These are phyloP conservation scores for Fusarium sublunatum DNA, from an alignment of 2,329 filamentous ascomycete genomes.

Conservation along the genomic window DNA sequence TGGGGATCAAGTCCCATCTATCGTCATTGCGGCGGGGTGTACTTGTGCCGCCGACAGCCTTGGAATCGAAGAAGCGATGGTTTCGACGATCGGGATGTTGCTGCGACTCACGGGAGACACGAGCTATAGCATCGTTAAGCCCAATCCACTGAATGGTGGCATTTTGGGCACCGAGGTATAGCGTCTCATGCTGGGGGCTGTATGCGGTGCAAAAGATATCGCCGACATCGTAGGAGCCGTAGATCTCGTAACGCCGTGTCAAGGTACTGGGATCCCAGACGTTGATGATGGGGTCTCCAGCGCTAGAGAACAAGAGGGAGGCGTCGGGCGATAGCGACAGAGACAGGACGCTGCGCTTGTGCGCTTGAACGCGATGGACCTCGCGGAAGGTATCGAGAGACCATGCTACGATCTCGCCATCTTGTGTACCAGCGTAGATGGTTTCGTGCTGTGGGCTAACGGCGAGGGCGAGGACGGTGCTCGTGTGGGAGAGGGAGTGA, in stretches of 20 bases:
- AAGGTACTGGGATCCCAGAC: constrained; percentile 88
- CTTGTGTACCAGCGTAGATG: constrained; percentile 92
- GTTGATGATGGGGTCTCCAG: constrained; percentile 92
- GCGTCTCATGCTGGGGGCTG: constrained; percentile 79
- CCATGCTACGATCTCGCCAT: constrained; percentile 93
- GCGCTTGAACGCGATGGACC: constrained; percentile 82
- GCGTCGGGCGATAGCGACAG: constrained; percentile 82
- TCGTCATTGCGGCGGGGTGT: constrained; percentile 78
- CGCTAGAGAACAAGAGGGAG: constrained; percentile 86
- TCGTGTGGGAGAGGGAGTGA: constrained; percentile 80
- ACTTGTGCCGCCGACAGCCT: constrained; percentile 82
- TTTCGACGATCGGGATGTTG: constrained; percentile 80
- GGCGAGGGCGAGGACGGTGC: constrained; percentile 83
- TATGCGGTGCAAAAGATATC: constrained; percentile 97
- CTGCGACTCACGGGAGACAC: constrained; percentile 71
- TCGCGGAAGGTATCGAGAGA: constrained; percentile 88
- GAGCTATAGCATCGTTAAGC: constrained; percentile 71
- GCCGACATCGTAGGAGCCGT: constrained; percentile 92
- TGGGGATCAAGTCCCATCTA: constrained; percentile 65
- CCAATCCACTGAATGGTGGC: constrained; percentile 94
- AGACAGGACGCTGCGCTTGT: constrained; percentile 90
- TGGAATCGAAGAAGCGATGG: constrained; percentile 93
- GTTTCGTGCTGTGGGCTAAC: constrained; percentile 80
- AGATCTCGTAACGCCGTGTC: constrained; percentile 85
- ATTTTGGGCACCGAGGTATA: constrained; percentile 94